Evolutionary conservation across 2,329 filamentous ascomycete species (phyloP).

Genomic region (Phyllosticta ampelicida): DNA sequence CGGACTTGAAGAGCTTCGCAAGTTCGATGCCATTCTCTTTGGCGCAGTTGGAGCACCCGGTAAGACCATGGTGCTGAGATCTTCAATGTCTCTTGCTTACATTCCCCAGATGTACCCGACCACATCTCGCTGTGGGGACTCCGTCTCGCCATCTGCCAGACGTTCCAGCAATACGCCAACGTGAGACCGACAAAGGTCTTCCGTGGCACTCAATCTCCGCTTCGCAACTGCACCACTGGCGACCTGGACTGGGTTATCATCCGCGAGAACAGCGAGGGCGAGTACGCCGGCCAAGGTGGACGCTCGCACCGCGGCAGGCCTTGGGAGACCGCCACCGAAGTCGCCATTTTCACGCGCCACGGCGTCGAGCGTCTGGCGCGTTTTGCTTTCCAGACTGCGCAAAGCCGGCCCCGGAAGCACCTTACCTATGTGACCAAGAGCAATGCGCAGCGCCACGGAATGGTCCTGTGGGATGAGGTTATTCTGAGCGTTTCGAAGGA

Average conservation of each 20-base stretch:
- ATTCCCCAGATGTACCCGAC: conserved; percentile 38
- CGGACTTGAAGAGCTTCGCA: conserved; percentile 45
- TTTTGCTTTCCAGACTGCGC: conserved; percentile 53
- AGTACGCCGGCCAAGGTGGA: conserved; percentile 55
- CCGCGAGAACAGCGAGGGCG: conserved; percentile 56
- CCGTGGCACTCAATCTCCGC: conserved; percentile 48
- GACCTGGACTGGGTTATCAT: conserved; percentile 58
- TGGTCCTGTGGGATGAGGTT: conserved; percentile 59
- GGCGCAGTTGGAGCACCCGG: conserved; percentile 55
- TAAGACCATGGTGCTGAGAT: conserved; percentile 16
- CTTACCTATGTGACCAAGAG: conserved; percentile 56
- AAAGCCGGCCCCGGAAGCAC: conserved; percentile 44
- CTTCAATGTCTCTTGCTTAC: neutral
- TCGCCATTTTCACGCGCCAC: conserved; percentile 52
- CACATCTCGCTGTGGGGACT: conserved; percentile 48
- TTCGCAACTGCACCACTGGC: conserved; percentile 40
- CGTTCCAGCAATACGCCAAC: conserved; percentile 48
- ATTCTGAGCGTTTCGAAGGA: conserved; percentile 44
- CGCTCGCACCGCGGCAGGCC: conserved; percentile 47
- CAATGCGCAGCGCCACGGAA: conserved; percentile 55
- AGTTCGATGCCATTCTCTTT: conserved; percentile 57
- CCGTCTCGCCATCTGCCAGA: conserved; percentile 44
- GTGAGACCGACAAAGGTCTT: conserved; percentile 50
- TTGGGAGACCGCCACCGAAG: conserved; percentile 53
- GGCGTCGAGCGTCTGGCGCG: conserved; percentile 49